These are phyloP conservation scores for Talaromyces sp. DNA, from an alignment of 2,329 filamentous ascomycete species.

Conservation along the genomic window DNA sequence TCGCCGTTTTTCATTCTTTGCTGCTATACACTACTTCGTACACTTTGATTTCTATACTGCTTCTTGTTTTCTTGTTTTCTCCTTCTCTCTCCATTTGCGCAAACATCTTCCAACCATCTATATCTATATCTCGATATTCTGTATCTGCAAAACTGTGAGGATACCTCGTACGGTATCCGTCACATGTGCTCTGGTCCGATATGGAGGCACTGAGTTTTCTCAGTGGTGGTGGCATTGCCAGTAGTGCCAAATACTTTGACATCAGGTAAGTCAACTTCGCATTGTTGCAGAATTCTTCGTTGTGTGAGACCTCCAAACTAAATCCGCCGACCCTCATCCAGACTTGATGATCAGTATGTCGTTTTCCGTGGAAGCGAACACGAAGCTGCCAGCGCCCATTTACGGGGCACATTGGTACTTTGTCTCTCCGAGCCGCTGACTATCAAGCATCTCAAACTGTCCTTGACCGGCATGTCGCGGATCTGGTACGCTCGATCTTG, in stretches of 20 bases:
- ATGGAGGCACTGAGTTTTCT: constrained; percentile 48
- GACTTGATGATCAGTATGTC: constrained; percentile 73
- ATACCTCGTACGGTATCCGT: neutral
- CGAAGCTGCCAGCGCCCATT: constrained; percentile 69
- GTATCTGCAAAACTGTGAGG: neutral
- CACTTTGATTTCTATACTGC: neutral
- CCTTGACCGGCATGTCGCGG: constrained; percentile 66
- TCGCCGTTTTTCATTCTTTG: neutral
- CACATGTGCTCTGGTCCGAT: constrained; percentile 6
- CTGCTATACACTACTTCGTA: too few species aligned
- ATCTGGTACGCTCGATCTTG: constrained; percentile 56
- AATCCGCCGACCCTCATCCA: constrained; percentile 32
- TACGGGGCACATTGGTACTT: constrained; percentile 70
- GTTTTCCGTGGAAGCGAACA: constrained; percentile 71
- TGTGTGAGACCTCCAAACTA: neutral
- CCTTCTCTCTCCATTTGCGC: neutral
- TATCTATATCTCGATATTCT: neutral
- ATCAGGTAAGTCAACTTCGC: constrained; percentile 38
- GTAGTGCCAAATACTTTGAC: constrained; percentile 49
- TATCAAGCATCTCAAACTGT: constrained; percentile 69
- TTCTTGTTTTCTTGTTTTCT: too few species aligned
- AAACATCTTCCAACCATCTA: neutral
- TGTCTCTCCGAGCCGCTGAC: constrained; percentile 66
- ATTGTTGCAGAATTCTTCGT: neutral
- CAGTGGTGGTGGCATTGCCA: constrained; percentile 40